Base-by-base conservation (phyloP, 1,139 yeast species). In the Zygoascus meyerae region DNA sequence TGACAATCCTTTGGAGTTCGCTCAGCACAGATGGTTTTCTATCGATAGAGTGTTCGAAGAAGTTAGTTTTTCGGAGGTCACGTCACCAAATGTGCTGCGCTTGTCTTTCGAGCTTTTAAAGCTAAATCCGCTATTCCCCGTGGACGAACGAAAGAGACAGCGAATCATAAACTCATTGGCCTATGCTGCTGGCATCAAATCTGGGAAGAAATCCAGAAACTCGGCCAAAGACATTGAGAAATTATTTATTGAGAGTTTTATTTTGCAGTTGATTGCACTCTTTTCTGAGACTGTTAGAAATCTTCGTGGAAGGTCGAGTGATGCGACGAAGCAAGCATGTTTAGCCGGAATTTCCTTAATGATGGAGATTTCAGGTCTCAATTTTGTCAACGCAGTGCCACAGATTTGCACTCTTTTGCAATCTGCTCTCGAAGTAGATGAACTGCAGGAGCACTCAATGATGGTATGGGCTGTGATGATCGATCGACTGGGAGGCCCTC, bases 391-490 rank as follows among this genome's bases (percentile, higher is more conserved):
- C 3, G 92, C 95, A 0, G 69, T 90, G 32, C 95, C 97, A 0
- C 98, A 92, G 61, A 77, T 94, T 4, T 83, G 89, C 49, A 84
- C 95, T 1, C 85, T 95, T 56, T 68, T 94, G 15, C 97, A 89
- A 59, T 80, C 92, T 0, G 83, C 94, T 0, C 66, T 90, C 30
- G 90, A 83, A 35, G 75, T 75, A 17, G 67, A 74, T 0, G 80
- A 78, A 29, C 73, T 89, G 21, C 83, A 83, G 52, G 70, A 70
- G 15, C 75, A 76, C 33, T 80, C 94, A 0, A 67, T 92, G 46
- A 70, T 73, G 39, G 83, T 95, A 47, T 83, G 96, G 83, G 71
- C 44, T 70, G 56, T 71, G 66, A 18, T 71, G 84, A 49, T 78
- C 78, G 17, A 53, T 15, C 51, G 50, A 15, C 47, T 66, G 14